phyloP scores from a whole-genome alignment of 2,329 filamentous ascomycete species.

The Amylocarpus encephaloides region DNA sequence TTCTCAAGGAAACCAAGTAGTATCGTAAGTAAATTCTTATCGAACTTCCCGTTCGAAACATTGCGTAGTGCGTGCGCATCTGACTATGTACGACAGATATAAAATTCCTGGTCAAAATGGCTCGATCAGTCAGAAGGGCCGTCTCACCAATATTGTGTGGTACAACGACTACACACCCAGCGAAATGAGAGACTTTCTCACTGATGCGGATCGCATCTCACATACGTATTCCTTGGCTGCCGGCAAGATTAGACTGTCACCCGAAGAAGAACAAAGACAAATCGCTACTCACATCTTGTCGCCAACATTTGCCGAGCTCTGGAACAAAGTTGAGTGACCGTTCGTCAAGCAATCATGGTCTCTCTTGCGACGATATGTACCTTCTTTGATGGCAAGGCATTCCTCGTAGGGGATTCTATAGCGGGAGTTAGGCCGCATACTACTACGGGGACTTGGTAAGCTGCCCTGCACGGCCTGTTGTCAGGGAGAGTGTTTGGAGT shows the following conservation, averaged over 20 bases:
- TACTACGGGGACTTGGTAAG: constrained; percentile 37
- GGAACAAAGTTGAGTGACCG: too few relatives aligned
- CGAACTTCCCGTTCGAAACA: constrained; percentile 21
- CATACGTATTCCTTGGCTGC: constrained; percentile 14
- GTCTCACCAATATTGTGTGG: constrained; percentile 39
- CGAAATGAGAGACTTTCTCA: constrained; percentile 25
- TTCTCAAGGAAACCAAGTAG: constrained; percentile 19
- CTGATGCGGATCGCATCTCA: constrained; percentile 20
- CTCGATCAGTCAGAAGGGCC: constrained; percentile 32
- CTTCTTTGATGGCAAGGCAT: constrained; percentile 34
- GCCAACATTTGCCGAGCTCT: too few relatives aligned
- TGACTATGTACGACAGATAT: constrained; percentile 34
- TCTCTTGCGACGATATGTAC: constrained; percentile 32
- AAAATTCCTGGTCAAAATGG: constrained; percentile 37
- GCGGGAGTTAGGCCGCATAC: too few relatives aligned
- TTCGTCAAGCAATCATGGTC: constrained; percentile 27
- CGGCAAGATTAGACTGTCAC: too few relatives aligned
- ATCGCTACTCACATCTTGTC: too few relatives aligned
- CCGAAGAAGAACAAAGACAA: too few relatives aligned
- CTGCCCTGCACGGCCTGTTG: constrained; percentile 24
- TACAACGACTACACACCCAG: constrained; percentile 32
- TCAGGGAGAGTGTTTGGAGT: constrained; percentile 14
- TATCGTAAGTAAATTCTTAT: too few relatives aligned
- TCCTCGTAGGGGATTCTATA: too few relatives aligned
- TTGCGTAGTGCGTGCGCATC: constrained; percentile 30